Conservation (phyloP, 1,139 yeast species). For the Kluyveromyces sp. region DNA sequence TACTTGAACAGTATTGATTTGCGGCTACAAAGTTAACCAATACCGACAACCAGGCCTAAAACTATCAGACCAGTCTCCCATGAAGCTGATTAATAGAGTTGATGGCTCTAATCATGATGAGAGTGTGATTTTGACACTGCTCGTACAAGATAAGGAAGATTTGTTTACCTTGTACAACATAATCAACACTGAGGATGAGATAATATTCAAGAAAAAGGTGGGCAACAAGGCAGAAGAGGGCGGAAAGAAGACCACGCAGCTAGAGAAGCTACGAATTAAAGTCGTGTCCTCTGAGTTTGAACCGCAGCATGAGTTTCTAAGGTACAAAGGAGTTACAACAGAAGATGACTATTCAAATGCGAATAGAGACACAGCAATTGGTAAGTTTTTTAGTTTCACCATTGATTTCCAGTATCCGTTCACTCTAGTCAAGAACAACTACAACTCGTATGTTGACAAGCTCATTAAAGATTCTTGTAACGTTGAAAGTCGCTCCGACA, state of each 20-base stretch:
- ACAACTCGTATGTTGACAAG: conserved; percentile 71
- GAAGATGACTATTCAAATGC: conserved; percentile 45
- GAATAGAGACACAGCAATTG: conserved; percentile 59
- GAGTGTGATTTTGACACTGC: conserved; percentile 41
- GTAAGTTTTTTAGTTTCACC: conserved; percentile 84
- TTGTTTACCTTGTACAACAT: conserved; percentile 83
- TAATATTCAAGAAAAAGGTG: conserved; percentile 52
- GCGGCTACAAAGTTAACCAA: too few species aligned
- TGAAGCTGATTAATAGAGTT: conserved; percentile 12
- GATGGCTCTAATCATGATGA: conserved; percentile 9
- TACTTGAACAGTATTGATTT: too few species aligned
- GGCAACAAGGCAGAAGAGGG: conserved; percentile 24
- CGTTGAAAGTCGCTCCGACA: conserved; percentile 75
- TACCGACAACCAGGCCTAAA: too few species aligned
- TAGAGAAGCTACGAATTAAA: conserved; percentile 33
- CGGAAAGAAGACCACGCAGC: conserved; percentile 26
- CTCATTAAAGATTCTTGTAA: conserved; percentile 65
- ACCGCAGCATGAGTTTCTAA: conserved; percentile 67
- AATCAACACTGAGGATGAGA: conserved; percentile 66
- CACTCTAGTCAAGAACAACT: conserved; percentile 62
- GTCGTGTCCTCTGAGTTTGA: conserved; percentile 72
- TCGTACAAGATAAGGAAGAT: conserved; percentile 88
- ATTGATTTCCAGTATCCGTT: conserved; percentile 65
- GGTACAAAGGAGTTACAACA: conserved; percentile 74
- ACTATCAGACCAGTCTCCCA: too few species aligned